A percentile compares a stretch with the other conserved stretches of the same genome.
Evolutionary conservation across 2,329 filamentous ascomycete species (phyloP).

Genomic region (Cryphonectria nitschkei): DNA sequence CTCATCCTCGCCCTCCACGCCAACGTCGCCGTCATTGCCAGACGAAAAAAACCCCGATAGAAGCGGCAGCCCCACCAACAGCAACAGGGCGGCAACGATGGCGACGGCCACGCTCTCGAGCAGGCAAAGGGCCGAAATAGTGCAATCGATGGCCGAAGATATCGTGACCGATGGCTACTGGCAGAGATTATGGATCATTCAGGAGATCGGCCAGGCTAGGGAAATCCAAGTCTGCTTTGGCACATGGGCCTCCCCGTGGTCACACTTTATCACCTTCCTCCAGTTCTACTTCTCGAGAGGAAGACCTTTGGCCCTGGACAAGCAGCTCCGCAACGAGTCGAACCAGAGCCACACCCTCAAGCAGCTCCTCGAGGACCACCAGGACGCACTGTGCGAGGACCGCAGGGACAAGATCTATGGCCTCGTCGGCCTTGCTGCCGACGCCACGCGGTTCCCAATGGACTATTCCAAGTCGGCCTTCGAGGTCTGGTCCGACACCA

Average conservation of each 20-base stretch:
- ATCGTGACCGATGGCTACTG: slow-evolving; percentile 9
- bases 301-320: slow-evolving; percentile 30
- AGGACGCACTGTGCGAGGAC: slow-evolving; percentile 35
- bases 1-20: not conserved
- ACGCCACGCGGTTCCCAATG: slow-evolving; percentile 34
- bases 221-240: slow-evolving; percentile 34
- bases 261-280: slow-evolving; percentile 30
- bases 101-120: not conserved
- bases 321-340: slow-evolving; percentile 28
- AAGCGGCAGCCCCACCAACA: not conserved
- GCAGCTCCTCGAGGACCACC: slow-evolving; percentile 33
- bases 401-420: slow-evolving; percentile 39
- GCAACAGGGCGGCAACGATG: not conserved
- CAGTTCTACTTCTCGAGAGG: slow-evolving; percentile 3
- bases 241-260: slow-evolving; percentile 28
- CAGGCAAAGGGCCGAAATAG: not conserved
- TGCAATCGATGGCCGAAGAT: not conserved
- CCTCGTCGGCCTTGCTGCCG: slow-evolving; percentile 35
- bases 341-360: slow-evolving; percentile 28
- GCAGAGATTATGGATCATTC: slow-evolving; percentile 33
- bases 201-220: slow-evolving; percentile 35
- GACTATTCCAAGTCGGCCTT: slow-evolving; percentile 36
- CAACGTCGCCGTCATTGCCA: not conserved
- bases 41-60: not conserved
- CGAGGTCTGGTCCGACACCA: slow-evolving; percentile 37